phyloP scores from a whole-genome alignment of 192 early-diverging fungal genomes.

The Chytriomyces hyalinus region DNA sequence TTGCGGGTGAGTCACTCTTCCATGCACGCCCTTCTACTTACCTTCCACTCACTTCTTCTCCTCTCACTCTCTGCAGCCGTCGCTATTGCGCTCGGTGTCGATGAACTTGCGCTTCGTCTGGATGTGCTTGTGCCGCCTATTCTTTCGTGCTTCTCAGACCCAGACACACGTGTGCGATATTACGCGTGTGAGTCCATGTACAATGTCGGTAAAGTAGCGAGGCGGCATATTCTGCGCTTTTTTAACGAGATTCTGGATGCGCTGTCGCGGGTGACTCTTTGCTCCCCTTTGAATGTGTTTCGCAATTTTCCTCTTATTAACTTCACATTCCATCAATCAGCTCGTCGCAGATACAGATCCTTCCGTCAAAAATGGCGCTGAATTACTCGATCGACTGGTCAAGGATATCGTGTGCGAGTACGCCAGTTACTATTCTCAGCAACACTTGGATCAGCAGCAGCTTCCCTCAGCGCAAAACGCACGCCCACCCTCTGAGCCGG shows the following conservation, averaged over 20 bases:
- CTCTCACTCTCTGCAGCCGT: background rate
- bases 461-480: background rate
- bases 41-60: too few species aligned
- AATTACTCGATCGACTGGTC: conserved; percentile 90
- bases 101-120: conserved; percentile 67
- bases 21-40: conserved; percentile 19
- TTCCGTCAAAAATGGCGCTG: conserved; percentile 93
- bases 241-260: conserved; percentile 99
- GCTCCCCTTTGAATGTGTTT: background rate
- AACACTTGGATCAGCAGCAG: conserved; percentile 18
- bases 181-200: conserved; percentile 99
- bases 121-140: conserved; percentile 87
- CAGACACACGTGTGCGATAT: conserved; percentile 92
- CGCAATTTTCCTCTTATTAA: background rate
- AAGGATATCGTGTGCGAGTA: conserved; percentile 97
- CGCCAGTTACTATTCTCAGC: conserved; percentile 37
- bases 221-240: conserved; percentile 82
- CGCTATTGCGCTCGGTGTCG: conserved; percentile 41
- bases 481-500: conserved; percentile 17
- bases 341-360: conserved; percentile 86
- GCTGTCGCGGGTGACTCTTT: conserved; percentile 75
- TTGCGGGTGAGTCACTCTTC: conserved; percentile 60
- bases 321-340: conserved; percentile 47
- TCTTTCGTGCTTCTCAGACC: conserved; percentile 88
- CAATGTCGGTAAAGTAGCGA: conserved; percentile 96